Base-by-base conservation (phyloP, 495 filamentous ascomycete genomes). In the Antarctomyces pellizariae region DNA sequence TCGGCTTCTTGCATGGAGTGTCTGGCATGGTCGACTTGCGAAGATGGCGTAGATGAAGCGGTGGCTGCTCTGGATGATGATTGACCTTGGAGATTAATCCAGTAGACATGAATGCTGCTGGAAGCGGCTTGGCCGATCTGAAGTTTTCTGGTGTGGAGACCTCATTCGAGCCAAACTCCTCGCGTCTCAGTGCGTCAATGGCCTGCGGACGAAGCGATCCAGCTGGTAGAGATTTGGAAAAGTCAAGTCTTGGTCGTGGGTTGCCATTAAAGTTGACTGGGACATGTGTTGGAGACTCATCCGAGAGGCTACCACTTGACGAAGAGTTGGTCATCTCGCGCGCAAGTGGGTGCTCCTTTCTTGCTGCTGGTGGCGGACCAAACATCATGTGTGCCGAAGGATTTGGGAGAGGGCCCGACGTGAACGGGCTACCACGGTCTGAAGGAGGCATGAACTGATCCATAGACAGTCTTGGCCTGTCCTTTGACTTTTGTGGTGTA, bases 81-180 rank as follows among this genome's bases (percentile, higher is more conserved):
- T 63, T 65, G 42, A 64, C 60, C 53, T 95, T 95, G 3, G 86
- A 91, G 18, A 95, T 74, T 23, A 97, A 52, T 16, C 86, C 86
- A 3, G 86, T 93, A 0, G 86, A 93, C 59, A 75, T 75, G 48
- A 93, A 93, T 7, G 80, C 84, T 11, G 72, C 71, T 17, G 77
- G 75, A 5, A 75, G 54, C 18, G 84, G 84, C 44, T 74, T 89
- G 7, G 71, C 76, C 4, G 67, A 57, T 44, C 77, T 83, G 42
- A 75, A 92, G 30, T 71, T 75, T 29, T 77, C 64, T 0, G 84
- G 84, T 0, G 84, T 95, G 16, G 71, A 70, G 31, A 82, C 69
- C 6, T 67, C 60, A 8, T 61, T 59, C 2, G 53, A 53, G 7
- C 26, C 32, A 20, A 51, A 57, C 17, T 54, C 53, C 31, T 61